phyloP scores from a whole-genome alignment of 345 rosid species.

The Murraya paniculata region DNA sequence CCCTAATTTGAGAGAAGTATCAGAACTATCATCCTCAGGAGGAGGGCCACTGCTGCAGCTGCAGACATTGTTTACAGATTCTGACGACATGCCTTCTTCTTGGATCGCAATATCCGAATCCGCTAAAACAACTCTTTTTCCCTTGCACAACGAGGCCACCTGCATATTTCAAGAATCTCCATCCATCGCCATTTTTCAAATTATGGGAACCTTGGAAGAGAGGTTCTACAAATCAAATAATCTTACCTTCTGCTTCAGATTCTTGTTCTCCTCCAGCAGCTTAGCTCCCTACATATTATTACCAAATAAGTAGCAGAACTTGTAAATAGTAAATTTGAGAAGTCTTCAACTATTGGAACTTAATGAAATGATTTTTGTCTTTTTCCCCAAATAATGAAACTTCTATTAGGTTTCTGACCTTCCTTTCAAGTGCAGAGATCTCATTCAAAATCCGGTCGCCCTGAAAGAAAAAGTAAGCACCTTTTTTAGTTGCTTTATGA shows the following conservation, averaged over 20 bases:
- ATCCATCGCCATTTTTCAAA: background rate
- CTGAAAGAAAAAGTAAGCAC: conserved; percentile 23
- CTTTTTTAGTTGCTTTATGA: background rate
- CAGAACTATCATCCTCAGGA: conserved; percentile 50
- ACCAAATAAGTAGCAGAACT: background rate
- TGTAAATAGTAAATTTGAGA: too few relatives aligned
- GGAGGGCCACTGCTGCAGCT: conserved; percentile 62
- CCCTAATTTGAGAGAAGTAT: conserved; percentile 58
- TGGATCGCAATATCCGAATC: conserved; percentile 33
- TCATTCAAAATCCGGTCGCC: conserved; percentile 42
- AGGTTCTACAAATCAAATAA: background rate
- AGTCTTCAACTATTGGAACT: too few relatives aligned
- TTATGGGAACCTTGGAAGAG: background rate
- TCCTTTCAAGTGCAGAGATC: conserved; percentile 45
- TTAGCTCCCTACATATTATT: conserved; percentile 42
- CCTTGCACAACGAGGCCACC: conserved; percentile 34
- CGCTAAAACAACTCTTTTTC: conserved; percentile 18
- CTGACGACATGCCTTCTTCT: conserved; percentile 66
- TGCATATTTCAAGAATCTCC: conserved; percentile 15
- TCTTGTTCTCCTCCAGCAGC: conserved; percentile 55
- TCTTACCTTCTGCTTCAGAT: conserved; percentile 45
- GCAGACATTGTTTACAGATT: conserved; percentile 50
- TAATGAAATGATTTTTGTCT: background rate
- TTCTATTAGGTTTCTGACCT: conserved; percentile 31
- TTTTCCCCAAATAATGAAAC: background rate